These are phyloP conservation scores for Coemansia sp. DNA, from an alignment of 192 early-diverging fungal species.

Conservation along the genomic window DNA sequence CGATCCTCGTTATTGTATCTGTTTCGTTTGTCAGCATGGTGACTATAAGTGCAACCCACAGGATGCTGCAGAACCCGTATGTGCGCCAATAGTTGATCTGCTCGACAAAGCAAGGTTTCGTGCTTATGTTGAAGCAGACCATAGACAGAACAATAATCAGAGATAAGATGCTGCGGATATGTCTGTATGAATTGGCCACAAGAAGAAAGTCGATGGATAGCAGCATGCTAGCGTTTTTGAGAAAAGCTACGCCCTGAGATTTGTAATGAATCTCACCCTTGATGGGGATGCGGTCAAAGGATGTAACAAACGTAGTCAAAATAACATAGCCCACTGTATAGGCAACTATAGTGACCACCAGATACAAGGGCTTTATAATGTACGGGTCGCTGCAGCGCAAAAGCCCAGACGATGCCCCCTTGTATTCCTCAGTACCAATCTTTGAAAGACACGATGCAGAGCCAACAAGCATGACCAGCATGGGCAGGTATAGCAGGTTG, in stretches of 20 bases:
- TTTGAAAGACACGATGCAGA: slow-evolving; percentile 53
- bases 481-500: slow-evolving; percentile 53
- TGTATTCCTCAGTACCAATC: slow-evolving; percentile 26
- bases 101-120: slow-evolving; percentile 69
- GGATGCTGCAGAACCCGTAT: slow-evolving; percentile 60
- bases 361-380: slow-evolving; percentile 56
- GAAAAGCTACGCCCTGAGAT: slow-evolving; percentile 67
- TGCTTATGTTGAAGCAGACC: slow-evolving; percentile 71
- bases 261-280: slow-evolving; percentile 70
- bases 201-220: slow-evolving; percentile 66
- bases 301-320: slow-evolving; percentile 67
- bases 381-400: slow-evolving; percentile 52
- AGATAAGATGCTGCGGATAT: slow-evolving; percentile 65
- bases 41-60: slow-evolving; percentile 66
- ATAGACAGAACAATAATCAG: slow-evolving; percentile 63
- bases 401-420: slow-evolving; percentile 30
- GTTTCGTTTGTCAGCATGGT: slow-evolving; percentile 59
- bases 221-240: slow-evolving; percentile 70
- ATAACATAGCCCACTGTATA: slow-evolving; percentile 64
- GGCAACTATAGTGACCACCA: slow-evolving; percentile 56
- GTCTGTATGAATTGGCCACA: slow-evolving; percentile 54
- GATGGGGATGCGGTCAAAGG: slow-evolving; percentile 63
- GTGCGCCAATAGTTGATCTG: slow-evolving; percentile 72
- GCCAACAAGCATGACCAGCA: slow-evolving; percentile 55
- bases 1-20: slow-evolving; percentile 30